Evolutionary conservation across 2,329 filamentous ascomycete genomes (phyloP).

Genomic region (Fusarium sp.): DNA sequence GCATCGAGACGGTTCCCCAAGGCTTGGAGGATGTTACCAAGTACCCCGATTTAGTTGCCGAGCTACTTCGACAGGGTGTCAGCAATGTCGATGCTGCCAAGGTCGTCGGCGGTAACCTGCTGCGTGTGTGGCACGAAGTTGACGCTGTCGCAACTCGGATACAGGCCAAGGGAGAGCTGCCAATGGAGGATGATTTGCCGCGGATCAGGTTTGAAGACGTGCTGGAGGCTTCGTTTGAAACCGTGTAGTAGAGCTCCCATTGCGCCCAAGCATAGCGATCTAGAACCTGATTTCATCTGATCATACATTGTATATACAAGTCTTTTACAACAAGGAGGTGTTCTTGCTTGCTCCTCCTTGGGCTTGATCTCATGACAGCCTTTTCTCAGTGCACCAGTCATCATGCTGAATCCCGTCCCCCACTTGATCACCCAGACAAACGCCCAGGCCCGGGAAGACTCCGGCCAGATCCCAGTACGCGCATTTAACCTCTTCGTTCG

Average conservation of each 20-base stretch:
- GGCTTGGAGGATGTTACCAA: conserved; percentile 90
- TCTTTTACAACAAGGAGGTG: conserved; percentile 49
- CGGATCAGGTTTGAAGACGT: conserved; percentile 31
- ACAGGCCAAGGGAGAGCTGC: conserved; percentile 69
- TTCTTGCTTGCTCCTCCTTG: conserved; percentile 12
- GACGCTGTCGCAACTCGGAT: conserved; percentile 79
- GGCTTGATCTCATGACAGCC: conserved; percentile 3
- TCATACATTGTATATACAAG: conserved; percentile 53
- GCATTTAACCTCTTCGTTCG: conserved; percentile 56
- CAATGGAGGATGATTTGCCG: conserved; percentile 67
- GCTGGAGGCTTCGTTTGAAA: conserved; percentile 7
- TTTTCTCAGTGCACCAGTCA: conserved; percentile 7
- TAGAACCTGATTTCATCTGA: conserved; percentile 38
- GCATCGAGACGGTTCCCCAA: conserved; percentile 74
- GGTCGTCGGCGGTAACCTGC: conserved; percentile 83
- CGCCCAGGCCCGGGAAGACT: conserved; percentile 2
- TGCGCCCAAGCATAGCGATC: conserved; percentile 16
- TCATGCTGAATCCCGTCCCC: not conserved
- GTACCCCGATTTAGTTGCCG: conserved; percentile 83
- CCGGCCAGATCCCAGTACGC: not conserved
- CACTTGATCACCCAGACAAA: not conserved
- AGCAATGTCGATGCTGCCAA: conserved; percentile 82
- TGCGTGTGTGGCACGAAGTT: conserved; percentile 87
- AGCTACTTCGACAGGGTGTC: conserved; percentile 81
- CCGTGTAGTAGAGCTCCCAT: conserved; percentile 12